Percentiles rank a stretch among this genome's conserved stretches.
Evolutionary conservation across 805 yeast species (phyloP).

Genomic region (Gaillardinia entomophila): DNA sequence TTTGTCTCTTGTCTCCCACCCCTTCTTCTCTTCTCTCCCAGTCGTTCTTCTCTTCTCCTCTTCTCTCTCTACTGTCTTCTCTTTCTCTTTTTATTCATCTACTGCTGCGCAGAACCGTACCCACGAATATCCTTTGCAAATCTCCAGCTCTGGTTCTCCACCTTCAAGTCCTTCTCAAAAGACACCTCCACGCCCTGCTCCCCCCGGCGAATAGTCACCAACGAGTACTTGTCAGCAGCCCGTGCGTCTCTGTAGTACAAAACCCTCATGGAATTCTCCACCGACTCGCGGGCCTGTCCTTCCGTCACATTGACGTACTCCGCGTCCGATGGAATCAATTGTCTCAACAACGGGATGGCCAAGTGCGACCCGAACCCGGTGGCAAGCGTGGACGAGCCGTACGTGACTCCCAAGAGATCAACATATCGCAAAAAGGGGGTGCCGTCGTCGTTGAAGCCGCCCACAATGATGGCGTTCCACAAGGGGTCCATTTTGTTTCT

Average conservation of each 20-base stretch:
- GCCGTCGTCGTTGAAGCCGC: slow-evolving; percentile 69
- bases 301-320: slow-evolving; percentile 67
- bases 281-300: slow-evolving; percentile 69
- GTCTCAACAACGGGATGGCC: slow-evolving; percentile 88
- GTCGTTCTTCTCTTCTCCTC: slow-evolving; percentile 2
- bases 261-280: slow-evolving; percentile 87
- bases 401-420: slow-evolving; percentile 87
- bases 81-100: slow-evolving; percentile 4
- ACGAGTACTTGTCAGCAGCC: slow-evolving; percentile 76
- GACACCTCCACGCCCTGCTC: slow-evolving; percentile 46
- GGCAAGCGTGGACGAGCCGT: slow-evolving; percentile 81
- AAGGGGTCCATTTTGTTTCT: slow-evolving; percentile 92
- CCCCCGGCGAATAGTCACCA: slow-evolving; percentile 59
- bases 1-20: neutral
- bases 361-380: slow-evolving; percentile 96
- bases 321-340: slow-evolving; percentile 70
- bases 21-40: slow-evolving; percentile 1
- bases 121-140: slow-evolving; percentile 87
- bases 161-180: slow-evolving; percentile 60
- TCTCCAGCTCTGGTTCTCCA: slow-evolving; percentile 79
- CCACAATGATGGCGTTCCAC: slow-evolving; percentile 92
- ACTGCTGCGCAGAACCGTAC: slow-evolving; percentile 68
- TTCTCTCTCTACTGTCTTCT: slow-evolving; percentile 2
- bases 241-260: slow-evolving; percentile 95
- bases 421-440: slow-evolving; percentile 76